phyloP scores from a whole-genome alignment of 306 rosid species.

The Quillaja saponaria region DNA sequence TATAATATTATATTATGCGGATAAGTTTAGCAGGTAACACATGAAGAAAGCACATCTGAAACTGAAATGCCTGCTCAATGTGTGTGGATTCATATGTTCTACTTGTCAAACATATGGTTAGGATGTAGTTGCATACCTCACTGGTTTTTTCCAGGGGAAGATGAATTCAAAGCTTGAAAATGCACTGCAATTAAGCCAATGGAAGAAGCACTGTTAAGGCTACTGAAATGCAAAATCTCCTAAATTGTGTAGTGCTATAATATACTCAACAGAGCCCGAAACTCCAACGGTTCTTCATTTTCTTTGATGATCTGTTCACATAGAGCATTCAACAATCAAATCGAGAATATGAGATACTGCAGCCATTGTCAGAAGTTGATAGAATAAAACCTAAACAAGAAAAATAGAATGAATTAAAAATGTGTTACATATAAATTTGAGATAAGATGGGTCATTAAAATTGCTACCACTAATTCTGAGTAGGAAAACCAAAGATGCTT shows the following conservation, averaged over 20 bases:
- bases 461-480: neutral
- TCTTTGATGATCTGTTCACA: conserved; percentile 67
- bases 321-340: conserved; percentile 26
- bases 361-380: conserved; percentile 19
- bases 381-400: conserved; percentile 10
- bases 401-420: conserved; percentile 12
- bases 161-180: conserved; percentile 42
- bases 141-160: conserved; percentile 35
- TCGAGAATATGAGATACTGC: conserved; percentile 16
- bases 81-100: neutral
- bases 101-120: conserved; percentile 10
- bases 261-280: conserved; percentile 57
- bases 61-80: no score
- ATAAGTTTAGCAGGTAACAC: no score
- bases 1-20: no score
- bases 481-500: neutral
- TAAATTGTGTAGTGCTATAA: conserved; percentile 11
- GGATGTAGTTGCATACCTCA: conserved; percentile 49
- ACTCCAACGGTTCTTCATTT: conserved; percentile 76
- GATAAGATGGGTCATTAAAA: neutral
- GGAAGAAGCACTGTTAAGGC: conserved; percentile 29
- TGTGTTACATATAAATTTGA: conserved; percentile 16
- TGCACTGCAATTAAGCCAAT: conserved; percentile 39
- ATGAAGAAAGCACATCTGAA: no score
- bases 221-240: conserved; percentile 35